These are phyloP conservation scores for Ophiobolus disseminans DNA, from an alignment of 2,329 filamentous ascomycete genomes.

Conservation along the genomic window DNA sequence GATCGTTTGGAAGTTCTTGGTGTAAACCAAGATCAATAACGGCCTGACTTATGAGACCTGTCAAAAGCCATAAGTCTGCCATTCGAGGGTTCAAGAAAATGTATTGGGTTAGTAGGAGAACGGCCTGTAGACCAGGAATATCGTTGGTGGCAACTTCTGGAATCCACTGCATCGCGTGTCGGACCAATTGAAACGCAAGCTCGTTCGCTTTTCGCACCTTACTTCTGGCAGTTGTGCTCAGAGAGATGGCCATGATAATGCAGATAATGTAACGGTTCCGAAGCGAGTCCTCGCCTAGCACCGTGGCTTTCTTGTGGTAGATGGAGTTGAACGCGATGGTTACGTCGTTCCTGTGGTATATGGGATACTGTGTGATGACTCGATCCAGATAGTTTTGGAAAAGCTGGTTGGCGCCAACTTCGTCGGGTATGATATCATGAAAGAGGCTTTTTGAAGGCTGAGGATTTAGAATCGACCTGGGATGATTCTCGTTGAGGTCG, in stretches of 20 bases:
- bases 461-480: constrained; percentile 47
- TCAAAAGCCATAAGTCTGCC: constrained; percentile 48
- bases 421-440: constrained; percentile 37
- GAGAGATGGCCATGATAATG: constrained; percentile 48
- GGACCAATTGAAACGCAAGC: constrained; percentile 41
- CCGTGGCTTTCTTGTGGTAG: constrained; percentile 34
- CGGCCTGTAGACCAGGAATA: constrained; percentile 42
- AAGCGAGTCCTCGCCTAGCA: constrained; percentile 32
- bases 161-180: constrained; percentile 47
- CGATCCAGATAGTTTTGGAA: constrained; percentile 44
- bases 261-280: constrained; percentile 46
- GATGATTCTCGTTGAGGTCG: constrained; percentile 46
- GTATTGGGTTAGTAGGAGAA: constrained; percentile 46
- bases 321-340: constrained; percentile 44
- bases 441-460: constrained; percentile 35
- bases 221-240: constrained; percentile 43
- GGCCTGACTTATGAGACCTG: constrained; percentile 46
- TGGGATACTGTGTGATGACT: constrained; percentile 48
- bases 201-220: constrained; percentile 44
- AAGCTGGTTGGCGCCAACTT: constrained; percentile 40
- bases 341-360: constrained; percentile 45
- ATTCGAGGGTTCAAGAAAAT: constrained; percentile 47
- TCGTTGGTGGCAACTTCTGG: constrained; percentile 47
- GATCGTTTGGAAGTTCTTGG: constrained; percentile 43
- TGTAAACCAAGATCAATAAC: constrained; percentile 47